Percentiles rank a stretch among this genome's conserved stretches.
These are phyloP conservation scores for Fusarium siculi DNA, from an alignment of 2,329 filamentous ascomycete species.

Conservation along the genomic window DNA sequence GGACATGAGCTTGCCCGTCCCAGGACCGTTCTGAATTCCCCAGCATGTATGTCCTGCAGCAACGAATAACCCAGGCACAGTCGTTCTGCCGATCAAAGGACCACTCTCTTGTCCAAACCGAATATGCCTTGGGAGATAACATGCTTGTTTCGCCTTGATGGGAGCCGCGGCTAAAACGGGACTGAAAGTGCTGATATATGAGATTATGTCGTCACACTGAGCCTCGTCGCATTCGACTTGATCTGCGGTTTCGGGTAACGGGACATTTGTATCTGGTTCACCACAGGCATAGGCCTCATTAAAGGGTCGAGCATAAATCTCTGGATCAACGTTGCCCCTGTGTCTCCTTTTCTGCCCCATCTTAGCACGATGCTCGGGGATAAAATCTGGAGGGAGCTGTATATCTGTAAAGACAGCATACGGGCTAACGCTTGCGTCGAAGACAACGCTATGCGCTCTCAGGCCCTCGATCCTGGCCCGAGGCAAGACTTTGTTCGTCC, in stretches of 20 bases:
- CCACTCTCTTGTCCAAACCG: constrained; percentile 68
- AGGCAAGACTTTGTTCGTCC: constrained; percentile 70
- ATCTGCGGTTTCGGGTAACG: constrained; percentile 80
- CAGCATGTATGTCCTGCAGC: constrained; percentile 96
- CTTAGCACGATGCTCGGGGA: constrained; percentile 60
- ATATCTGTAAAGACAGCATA: constrained; percentile 91
- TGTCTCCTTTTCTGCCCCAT: constrained; percentile 63
- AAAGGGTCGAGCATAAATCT: constrained; percentile 92
- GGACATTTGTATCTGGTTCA: constrained; percentile 81
- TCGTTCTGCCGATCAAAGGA: constrained; percentile 82
- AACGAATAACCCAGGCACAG: constrained; percentile 78
- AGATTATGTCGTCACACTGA: constrained; percentile 85
- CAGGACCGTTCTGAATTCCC: constrained; percentile 97
- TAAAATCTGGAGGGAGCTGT: constrained; percentile 72
- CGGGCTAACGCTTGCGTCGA: constrained; percentile 72
- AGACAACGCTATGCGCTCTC: constrained; percentile 73
- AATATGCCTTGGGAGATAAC: constrained; percentile 86
- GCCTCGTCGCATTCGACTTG: constrained; percentile 78
- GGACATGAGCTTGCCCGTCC: constrained; percentile 82
- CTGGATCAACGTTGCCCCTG: constrained; percentile 78
- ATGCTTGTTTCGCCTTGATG: constrained; percentile 83
- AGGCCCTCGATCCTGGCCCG: constrained; percentile 67
- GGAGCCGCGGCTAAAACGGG: constrained; percentile 74
- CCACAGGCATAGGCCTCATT: constrained; percentile 94
- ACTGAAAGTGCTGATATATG: constrained; percentile 76